Evolutionary conservation across 768 basidiomycete genomes (phyloP).

Genomic region (Crucibulum laeve): DNA sequence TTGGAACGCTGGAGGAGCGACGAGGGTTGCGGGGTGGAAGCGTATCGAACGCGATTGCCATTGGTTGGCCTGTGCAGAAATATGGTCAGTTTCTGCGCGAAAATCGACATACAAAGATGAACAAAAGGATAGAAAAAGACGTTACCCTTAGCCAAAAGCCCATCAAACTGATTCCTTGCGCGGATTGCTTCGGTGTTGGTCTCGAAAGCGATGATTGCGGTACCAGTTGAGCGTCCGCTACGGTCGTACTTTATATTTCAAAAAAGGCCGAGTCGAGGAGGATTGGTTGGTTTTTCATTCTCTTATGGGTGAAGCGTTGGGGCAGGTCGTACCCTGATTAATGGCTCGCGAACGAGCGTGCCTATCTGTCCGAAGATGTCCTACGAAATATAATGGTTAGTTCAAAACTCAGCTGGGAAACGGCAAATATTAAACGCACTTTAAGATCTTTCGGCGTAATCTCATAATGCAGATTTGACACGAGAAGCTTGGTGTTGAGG

Average conservation of each 20-base stretch:
- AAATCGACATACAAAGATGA: neutral
- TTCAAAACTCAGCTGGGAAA: slow-evolving; percentile 1
- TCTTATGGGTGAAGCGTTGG: slow-evolving; percentile 50
- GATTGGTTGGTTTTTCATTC: slow-evolving; percentile 43
- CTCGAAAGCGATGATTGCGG: slow-evolving; percentile 77
- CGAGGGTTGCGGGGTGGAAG: slow-evolving; percentile 39
- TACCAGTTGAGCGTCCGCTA: slow-evolving; percentile 87
- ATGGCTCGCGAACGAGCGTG: slow-evolving; percentile 88
- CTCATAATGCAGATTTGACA: slow-evolving; percentile 91
- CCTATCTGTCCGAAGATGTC: slow-evolving; percentile 90
- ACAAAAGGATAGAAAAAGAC: slow-evolving; percentile 5
- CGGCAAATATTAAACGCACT: slow-evolving; percentile 41
- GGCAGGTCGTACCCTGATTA: slow-evolving; percentile 90
- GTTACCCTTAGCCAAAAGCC: slow-evolving; percentile 84
- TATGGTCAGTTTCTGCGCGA: neutral
- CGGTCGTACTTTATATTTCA: slow-evolving; percentile 79
- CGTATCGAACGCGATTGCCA: slow-evolving; percentile 64
- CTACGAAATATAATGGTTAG: slow-evolving; percentile 30
- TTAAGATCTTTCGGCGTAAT: slow-evolving; percentile 83
- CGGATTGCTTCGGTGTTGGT: slow-evolving; percentile 72
- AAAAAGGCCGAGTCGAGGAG: slow-evolving; percentile 18
- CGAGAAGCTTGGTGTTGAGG: slow-evolving; percentile 52
- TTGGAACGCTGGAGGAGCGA: slow-evolving; percentile 47
- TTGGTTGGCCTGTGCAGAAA: slow-evolving; percentile 61
- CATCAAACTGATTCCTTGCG: slow-evolving; percentile 83